These are phyloP conservation scores for Naumovozyma castellii DNA, from an alignment of 805 yeast species.

Conservation along the genomic window DNA sequence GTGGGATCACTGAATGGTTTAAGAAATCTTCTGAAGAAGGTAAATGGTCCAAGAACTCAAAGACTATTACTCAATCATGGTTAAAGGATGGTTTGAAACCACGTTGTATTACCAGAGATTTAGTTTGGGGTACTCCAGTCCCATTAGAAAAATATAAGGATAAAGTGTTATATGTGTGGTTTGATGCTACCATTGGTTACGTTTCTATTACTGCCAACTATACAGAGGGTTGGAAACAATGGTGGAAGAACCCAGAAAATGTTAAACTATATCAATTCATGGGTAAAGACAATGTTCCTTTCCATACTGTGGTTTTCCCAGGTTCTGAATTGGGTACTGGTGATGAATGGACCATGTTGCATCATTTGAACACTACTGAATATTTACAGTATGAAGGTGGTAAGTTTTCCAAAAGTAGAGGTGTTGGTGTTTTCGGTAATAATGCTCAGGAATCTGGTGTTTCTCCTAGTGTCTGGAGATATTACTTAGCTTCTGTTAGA, in stretches of 20 bases:
- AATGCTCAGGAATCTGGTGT: constrained; percentile 91
- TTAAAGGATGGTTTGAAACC: constrained; percentile 85
- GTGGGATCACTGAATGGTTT: constrained; percentile 64
- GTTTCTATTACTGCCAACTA: constrained; percentile 93
- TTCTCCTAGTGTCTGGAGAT: constrained; percentile 93
- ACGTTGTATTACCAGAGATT: constrained; percentile 93
- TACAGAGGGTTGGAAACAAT: constrained; percentile 65
- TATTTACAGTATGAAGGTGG: constrained; percentile 97
- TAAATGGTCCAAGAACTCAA: constrained; percentile 86
- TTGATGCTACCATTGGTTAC: constrained; percentile 96
- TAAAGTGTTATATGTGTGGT: constrained; percentile 96
- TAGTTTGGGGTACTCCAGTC: constrained; percentile 97
- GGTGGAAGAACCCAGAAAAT: constrained; percentile 94
- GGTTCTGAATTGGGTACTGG: constrained; percentile 81
- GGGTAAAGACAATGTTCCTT: constrained; percentile 99
- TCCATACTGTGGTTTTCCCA: constrained; percentile 98
- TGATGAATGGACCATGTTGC: constrained; percentile 82
- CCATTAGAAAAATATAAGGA: constrained; percentile 79
- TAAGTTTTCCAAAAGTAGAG: constrained; percentile 95
- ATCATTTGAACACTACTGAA: constrained; percentile 89
- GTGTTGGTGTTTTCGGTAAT: constrained; percentile 96
- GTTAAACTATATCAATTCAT: constrained; percentile 89
- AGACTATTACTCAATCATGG: constrained; percentile 87
- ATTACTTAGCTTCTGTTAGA: constrained; percentile 81
- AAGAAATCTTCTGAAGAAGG: constrained; percentile 59